These are phyloP conservation scores for Coemansia sp. DNA, from an alignment of 192 early-diverging fungal genomes.

Conservation along the genomic window DNA sequence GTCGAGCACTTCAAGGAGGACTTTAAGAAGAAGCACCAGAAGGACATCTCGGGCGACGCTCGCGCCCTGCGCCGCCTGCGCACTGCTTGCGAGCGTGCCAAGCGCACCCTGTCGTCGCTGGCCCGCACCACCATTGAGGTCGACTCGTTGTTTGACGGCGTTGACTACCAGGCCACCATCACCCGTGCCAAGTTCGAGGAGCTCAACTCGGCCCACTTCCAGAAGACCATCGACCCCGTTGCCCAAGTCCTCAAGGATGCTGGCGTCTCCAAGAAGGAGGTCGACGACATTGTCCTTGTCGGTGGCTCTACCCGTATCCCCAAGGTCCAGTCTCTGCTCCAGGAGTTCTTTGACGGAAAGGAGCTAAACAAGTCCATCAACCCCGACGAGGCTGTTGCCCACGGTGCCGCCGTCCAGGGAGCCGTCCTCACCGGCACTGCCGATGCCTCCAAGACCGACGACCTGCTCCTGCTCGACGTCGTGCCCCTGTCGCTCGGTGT, in stretches of 20 bases:
- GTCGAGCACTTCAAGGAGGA: slow-evolving; percentile 57
- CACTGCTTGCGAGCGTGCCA: slow-evolving; percentile 72
- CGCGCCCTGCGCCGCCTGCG: slow-evolving; percentile 74
- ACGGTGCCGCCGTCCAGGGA: slow-evolving; percentile 89
- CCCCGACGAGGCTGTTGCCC: slow-evolving; percentile 94
- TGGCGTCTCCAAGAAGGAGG: slow-evolving; percentile 67
- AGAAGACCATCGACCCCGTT: slow-evolving; percentile 69
- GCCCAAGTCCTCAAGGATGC: slow-evolving; percentile 74
- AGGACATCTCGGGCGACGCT: slow-evolving; percentile 69
- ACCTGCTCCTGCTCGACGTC: slow-evolving; percentile 80
- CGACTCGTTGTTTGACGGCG: slow-evolving; percentile 72
- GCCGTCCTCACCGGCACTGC: slow-evolving; percentile 71
- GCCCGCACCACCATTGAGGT: slow-evolving; percentile 68
- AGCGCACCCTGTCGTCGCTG: slow-evolving; percentile 72
- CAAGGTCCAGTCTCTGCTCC: slow-evolving; percentile 78
- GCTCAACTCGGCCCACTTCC: slow-evolving; percentile 64
- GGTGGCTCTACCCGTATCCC: slow-evolving; percentile 94
- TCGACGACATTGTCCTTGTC: slow-evolving; percentile 79
- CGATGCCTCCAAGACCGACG: slow-evolving; percentile 61
- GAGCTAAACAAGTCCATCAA: slow-evolving; percentile 85
- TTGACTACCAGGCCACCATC: slow-evolving; percentile 71
- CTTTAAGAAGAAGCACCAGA: slow-evolving; percentile 68
- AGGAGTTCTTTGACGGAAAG: slow-evolving; percentile 78
- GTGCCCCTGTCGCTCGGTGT: slow-evolving; percentile 82
- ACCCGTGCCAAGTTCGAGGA: slow-evolving; percentile 81